Evolutionary conservation across 2,329 filamentous ascomycete species (phyloP), one percentile per base, ranked within the genome.

Genomic region (Cryphonectria carpinicola): DNA sequence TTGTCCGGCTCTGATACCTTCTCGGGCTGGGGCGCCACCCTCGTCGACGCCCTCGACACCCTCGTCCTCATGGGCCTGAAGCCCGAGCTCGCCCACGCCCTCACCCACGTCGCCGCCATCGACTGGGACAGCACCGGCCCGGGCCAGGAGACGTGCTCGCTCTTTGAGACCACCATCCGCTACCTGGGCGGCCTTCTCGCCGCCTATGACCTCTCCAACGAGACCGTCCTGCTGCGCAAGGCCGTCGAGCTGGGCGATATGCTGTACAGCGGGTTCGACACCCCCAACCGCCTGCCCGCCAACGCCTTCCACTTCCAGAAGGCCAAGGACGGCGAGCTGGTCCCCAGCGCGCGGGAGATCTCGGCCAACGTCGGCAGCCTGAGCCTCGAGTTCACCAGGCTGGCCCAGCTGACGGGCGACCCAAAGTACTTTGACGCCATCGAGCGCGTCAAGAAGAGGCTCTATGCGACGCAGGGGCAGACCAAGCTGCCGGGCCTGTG

Each of bases 391-490:
- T 93, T 95, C 77, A 93, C 91, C 2, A 84, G 92, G 7, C 83
- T 95, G 62, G 89, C 90, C 28, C 92, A 95, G 80, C 82, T 95
- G 70, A 93, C 92, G 0, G 88, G 88, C 66, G 85, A 94, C 71
- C 81, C 87, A 68, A 93, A 91, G 78, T 95, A 92, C 80, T 94
- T 92, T 79, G 91, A 93, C 79, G 92, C 91, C 6, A 87, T 93
- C 67, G 90, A 92, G 73, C 86, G 90, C n/a, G 87, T 95, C 72
- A 94, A 92, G 73, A 84, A 90, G 75, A 87, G 89, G 71, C 86
- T 95, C 65, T 85, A 89, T 73, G 82, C 84, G 54, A 86, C 87
- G 74, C 92, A 95, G 80, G 87, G 89, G 74, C 80, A 84, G 13
- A 94, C 92, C 1, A 85, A 83, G 60, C 81, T 94, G 11, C 92